A percentile compares a stretch with the other conserved stretches of the same genome.
These are phyloP conservation scores for Pneumocystis carinii DNA, from an alignment of 1,139 yeast species.

Conservation along the genomic window DNA sequence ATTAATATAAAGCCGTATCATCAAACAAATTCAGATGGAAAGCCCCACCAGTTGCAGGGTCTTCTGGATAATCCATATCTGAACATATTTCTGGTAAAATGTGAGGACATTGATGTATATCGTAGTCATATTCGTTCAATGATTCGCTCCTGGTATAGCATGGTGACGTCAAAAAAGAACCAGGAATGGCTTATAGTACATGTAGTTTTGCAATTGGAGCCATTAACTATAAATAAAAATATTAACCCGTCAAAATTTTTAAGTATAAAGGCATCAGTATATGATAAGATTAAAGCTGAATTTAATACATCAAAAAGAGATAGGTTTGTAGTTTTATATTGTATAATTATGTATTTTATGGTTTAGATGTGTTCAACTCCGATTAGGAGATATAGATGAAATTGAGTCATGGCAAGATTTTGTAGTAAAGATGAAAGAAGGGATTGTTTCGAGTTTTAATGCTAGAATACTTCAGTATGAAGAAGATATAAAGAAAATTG, in stretches of 20 bases:
- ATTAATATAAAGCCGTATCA: constrained; percentile 47
- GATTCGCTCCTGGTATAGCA: constrained; percentile 62
- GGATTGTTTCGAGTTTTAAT: constrained; percentile 44
- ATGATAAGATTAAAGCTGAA: constrained; percentile 52
- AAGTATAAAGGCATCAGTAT: constrained; percentile 40
- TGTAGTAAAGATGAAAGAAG: constrained; percentile 34
- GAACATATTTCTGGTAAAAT: constrained; percentile 53
- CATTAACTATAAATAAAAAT: background rate
- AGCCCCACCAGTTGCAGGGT: constrained; percentile 19
- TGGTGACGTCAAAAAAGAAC: constrained; percentile 31
- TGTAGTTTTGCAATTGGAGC: constrained; percentile 10
- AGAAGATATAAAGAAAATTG: constrained; percentile 26
- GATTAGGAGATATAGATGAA: constrained; percentile 21
- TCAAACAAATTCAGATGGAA: constrained; percentile 4
- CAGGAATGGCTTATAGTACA: constrained; percentile 55
- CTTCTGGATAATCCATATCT: constrained; percentile 40
- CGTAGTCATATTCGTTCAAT: constrained; percentile 67
- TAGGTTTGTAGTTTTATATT: constrained; percentile 19
- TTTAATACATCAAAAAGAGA: constrained; percentile 34
- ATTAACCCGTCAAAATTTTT: constrained; percentile 21
- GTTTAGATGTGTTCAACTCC: constrained; percentile 23
- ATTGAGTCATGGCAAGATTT: constrained; percentile 39
- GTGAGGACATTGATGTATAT: constrained; percentile 57
- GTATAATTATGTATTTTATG: constrained; percentile 22
- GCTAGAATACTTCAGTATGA: constrained; percentile 32